Conservation (phyloP, 2,329 filamentous ascomycete genomes). For the Aspergillus japonicus region DNA sequence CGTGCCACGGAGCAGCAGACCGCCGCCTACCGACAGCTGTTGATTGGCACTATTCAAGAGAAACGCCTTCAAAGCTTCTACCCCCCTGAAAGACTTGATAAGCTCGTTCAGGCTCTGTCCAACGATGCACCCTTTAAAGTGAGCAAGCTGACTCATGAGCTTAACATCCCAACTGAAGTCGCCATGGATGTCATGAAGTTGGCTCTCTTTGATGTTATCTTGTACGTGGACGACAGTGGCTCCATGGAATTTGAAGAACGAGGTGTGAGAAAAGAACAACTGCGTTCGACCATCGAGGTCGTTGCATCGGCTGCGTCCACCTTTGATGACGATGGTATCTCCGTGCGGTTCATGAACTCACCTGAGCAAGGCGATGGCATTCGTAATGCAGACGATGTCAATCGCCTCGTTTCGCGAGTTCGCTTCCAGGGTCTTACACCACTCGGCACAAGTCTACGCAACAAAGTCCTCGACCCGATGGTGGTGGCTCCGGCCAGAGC, state of each 20-base stretch:
- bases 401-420: constrained; percentile 57
- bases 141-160: constrained; percentile 56
- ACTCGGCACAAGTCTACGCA: constrained; percentile 61
- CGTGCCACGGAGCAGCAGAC: constrained; percentile 52
- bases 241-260: constrained; percentile 69
- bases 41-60: constrained; percentile 59
- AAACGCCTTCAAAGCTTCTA: constrained; percentile 60
- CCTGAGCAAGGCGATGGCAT: constrained; percentile 55
- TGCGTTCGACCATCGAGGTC: constrained; percentile 62
- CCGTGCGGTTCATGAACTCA: constrained; percentile 69
- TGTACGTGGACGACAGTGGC: constrained; percentile 68
- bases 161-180: constrained; percentile 59
- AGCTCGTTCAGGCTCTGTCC: constrained; percentile 32
- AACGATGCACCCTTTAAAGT: constrained; percentile 46
- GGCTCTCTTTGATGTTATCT: constrained; percentile 60
- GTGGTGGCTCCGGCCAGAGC: constrained; percentile 54
- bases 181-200: constrained; percentile 64
- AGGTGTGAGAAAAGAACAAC: constrained; percentile 65
- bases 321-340: constrained; percentile 69
- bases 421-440: constrained; percentile 66
- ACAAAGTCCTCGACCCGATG: constrained; percentile 64
- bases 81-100: constrained; percentile 50
- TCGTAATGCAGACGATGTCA: constrained; percentile 57
- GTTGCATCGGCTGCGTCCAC: constrained; percentile 65
- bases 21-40: constrained; percentile 56